Evolutionary conservation across 2,329 filamentous ascomycete genomes (phyloP), one percentile per base, ranked within the genome.

Genomic region (Exophiala aquamarina): DNA sequence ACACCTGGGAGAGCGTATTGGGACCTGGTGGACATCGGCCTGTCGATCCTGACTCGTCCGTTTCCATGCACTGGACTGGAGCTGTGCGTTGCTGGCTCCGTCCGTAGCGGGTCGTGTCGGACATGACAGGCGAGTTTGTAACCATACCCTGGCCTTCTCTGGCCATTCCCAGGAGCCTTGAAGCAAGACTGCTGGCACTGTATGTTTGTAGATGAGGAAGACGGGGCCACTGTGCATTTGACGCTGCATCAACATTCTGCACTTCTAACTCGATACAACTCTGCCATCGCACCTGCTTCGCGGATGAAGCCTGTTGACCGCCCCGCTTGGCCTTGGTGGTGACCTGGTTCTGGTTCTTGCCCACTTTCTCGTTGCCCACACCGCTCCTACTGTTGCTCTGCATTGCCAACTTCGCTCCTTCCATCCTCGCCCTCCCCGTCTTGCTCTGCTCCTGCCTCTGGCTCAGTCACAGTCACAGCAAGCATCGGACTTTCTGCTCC

Each of bases 371-470:
- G 23, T 26, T 26, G 11, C 23, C 23, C 23, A 26, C 23, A 26
- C 23, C 23, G 23, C 23, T 26, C 6, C 23, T n/a, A n/a, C n/a
- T n/a, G n/a, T n/a, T n/a, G n/a, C n/a, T n/a, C n/a, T n/a, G n/a
- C n/a, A n/a, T 47, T 41, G 29, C 44, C 44, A 32, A 41, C 44
- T 47, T 47, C 31, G 28, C 29, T 31, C n/a, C n/a, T n/a, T n/a
- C n/a, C n/a, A n/a, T n/a, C n/a, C n/a, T n/a, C n/a, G n/a, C n/a
- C n/a, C n/a, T n/a, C n/a, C n/a, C n/a, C n/a, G n/a, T n/a, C n/a
- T n/a, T n/a, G n/a, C n/a, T n/a, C n/a, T n/a, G n/a, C n/a, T n/a
- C n/a, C n/a, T n/a, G n/a, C n/a, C n/a, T n/a, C n/a, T n/a, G n/a
- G n/a, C n/a, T n/a, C n/a, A 18, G 28, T 26, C 9, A 31, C 9